Evolutionary conservation across 805 yeast genomes (phyloP).

Genomic region (Dipodascopsis uninucleata): DNA sequence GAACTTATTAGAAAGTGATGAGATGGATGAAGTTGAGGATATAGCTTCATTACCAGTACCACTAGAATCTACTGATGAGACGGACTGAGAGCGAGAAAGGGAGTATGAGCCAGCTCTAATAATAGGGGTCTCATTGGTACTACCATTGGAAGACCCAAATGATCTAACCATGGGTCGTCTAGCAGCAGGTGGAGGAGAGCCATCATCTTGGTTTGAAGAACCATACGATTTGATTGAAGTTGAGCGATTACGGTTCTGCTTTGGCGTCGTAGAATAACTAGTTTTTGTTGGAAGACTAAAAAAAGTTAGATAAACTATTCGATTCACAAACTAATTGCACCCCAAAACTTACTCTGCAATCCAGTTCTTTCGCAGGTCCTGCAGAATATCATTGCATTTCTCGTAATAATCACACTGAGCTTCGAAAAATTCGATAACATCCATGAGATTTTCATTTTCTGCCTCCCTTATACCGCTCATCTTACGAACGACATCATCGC

Average conservation of each 20-base stretch:
- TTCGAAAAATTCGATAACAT: slow-evolving; percentile 25
- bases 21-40: background rate
- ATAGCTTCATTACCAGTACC: too few relatives aligned
- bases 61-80: slow-evolving; percentile 3
- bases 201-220: slow-evolving; percentile 9
- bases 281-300: background rate
- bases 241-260: slow-evolving; percentile 19
- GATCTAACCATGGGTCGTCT: slow-evolving; percentile 21
- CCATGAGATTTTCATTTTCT: slow-evolving; percentile 21
- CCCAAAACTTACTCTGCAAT: slow-evolving; percentile 12
- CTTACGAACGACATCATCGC: slow-evolving; percentile 29
- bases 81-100: slow-evolving; percentile 7
- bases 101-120: slow-evolving; percentile 3
- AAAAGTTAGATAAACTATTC: background rate
- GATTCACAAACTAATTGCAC: background rate
- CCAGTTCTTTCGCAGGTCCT: slow-evolving; percentile 23
- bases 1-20: slow-evolving; percentile 10
- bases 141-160: slow-evolving; percentile 1
- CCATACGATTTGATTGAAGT: slow-evolving; percentile 11
- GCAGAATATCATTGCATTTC: slow-evolving; percentile 19
- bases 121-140: slow-evolving; percentile 4
- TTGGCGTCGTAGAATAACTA: slow-evolving; percentile 15
- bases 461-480: slow-evolving; percentile 30
- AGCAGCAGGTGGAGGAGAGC: slow-evolving; percentile 15
- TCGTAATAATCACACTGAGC: slow-evolving; percentile 28